Evolutionary conservation across 2,329 filamentous ascomycete species (phyloP).

Genomic region (Colletotrichum orbiculare): DNA sequence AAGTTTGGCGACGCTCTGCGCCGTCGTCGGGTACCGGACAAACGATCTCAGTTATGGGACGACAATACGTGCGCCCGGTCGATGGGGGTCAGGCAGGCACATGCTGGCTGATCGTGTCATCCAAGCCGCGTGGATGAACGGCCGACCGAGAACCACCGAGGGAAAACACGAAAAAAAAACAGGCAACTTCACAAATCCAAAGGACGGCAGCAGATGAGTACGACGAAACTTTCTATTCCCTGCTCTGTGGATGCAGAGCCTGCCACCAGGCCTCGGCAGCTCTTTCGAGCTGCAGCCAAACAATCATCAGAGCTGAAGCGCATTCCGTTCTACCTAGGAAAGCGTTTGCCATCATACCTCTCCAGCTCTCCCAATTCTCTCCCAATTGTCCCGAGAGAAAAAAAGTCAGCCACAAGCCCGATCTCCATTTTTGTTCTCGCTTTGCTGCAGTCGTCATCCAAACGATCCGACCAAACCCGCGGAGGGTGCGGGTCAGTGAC

Average conservation of each 20-base stretch:
- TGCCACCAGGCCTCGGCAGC: constrained; percentile 5
- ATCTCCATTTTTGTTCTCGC: constrained; percentile 5
- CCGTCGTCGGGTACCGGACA: not conserved
- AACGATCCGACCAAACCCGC: constrained; percentile 34
- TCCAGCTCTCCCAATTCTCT: constrained; percentile 10
- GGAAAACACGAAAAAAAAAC: constrained; percentile 21
- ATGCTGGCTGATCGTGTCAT: no score
- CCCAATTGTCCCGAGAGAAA: constrained; percentile 18
- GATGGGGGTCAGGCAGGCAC: no score
- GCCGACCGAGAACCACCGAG: no score
- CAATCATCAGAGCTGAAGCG: constrained; percentile 35
- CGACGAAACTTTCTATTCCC: constrained; percentile 39
- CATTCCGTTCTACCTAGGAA: constrained; percentile 8
- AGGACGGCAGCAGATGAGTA: constrained; percentile 5
- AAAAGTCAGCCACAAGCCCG: constrained; percentile 25
- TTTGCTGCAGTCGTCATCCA: constrained; percentile 35
- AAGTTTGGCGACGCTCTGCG: not conserved
- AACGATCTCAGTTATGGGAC: constrained; percentile 8
- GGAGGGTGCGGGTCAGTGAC: constrained; percentile 27
- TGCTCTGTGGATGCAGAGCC: constrained; percentile 23
- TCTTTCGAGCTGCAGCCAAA: constrained; percentile 15
- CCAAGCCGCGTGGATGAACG: no score
- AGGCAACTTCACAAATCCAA: not conserved
- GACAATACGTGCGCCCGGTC: not conserved
- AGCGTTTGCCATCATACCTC: constrained; percentile 26